Base-by-base conservation (phyloP, 495 filamentous ascomycete genomes). In the Aspergillus affinis region DNA sequence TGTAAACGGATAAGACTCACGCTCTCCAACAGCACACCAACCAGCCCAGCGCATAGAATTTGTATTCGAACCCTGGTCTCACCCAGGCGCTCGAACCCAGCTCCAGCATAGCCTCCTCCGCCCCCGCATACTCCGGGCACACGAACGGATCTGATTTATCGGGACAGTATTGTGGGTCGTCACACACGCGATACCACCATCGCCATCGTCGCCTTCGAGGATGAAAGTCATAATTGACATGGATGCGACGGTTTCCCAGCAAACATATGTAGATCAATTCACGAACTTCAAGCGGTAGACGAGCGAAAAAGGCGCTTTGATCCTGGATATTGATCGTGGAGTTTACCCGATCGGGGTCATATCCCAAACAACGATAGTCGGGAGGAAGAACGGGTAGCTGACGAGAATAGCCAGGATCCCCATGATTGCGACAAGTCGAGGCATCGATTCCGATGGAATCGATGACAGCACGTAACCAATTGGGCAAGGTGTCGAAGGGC, bases 121-220 rank as follows among this genome's bases (percentile, higher is more conserved):
- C 55, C 8, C 32, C 61, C 20, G 46, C 61, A 58, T 55, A 59
- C 23, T 63, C 61, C 0, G 61, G 56, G 20, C 61, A 63, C 17
- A 52, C 18, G 32, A 63, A 59, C 20, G 52, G 30, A 23, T 58
- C 51, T 1, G 36, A 41, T 41, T 41, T 41, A 41, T 47, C 41
- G 7, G 48, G 56, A 19, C 61, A 63, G 23, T 59, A 36, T 2
- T 32, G 19, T 20, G 51, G 46, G 23, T 63, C 61, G 50, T 63
- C 55, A 21, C 56, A 63, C 12, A 56, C 48, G 7, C 61, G 47
- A 36, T 63, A 57, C 61, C 61, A 59, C 61, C 61, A 63, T 1
- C 17, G 20, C 61, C 61, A 59, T 18, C 29, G 23, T 10, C 44
- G 44, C n/a, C 13, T n/a, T 19, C 41, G 21, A 7, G 46, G 20